A percentile compares a stretch with the other conserved stretches of the same genome.
phyloP scores from a whole-genome alignment of 2,329 filamentous ascomycete species.

The Aspergillus versicolor region DNA sequence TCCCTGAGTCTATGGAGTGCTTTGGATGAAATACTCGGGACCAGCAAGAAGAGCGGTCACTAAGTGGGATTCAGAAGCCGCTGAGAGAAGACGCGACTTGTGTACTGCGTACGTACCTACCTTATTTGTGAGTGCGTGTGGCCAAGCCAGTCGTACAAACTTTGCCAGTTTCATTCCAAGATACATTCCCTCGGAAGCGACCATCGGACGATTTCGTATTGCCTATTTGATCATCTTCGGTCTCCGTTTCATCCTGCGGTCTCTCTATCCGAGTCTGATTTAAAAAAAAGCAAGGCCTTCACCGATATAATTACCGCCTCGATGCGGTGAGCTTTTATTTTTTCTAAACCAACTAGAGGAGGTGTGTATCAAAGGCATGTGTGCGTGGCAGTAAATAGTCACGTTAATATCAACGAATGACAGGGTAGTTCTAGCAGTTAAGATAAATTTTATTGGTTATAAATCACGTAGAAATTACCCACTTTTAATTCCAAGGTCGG shows the following conservation, averaged over 20 bases:
- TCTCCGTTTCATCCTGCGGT: not conserved
- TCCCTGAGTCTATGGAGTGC: too few relatives aligned
- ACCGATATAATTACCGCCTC: slow-evolving; percentile 39
- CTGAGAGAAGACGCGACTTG: not conserved
- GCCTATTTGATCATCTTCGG: not conserved
- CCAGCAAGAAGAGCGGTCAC: slow-evolving; percentile 14
- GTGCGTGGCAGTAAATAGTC: not conserved
- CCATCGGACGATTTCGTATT: not conserved
- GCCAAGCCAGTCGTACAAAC: slow-evolving; percentile 10
- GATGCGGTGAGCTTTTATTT: slow-evolving; percentile 33
- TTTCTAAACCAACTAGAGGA: too few relatives aligned
- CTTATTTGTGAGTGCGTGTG: not conserved
- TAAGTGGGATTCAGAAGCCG: not conserved
- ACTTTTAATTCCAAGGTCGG: too few relatives aligned
- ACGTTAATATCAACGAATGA: too few relatives aligned
- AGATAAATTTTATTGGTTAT: too few relatives aligned
- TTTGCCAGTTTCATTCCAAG: slow-evolving; percentile 9
- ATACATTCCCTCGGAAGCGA: not conserved
- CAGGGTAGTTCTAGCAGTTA: too few relatives aligned
- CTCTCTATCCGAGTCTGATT: not conserved
- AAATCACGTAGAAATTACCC: too few relatives aligned
- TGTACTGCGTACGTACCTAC: not conserved
- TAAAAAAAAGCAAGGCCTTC: not conserved
- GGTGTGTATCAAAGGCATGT: not conserved
- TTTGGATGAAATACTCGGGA: not conserved